A percentile compares a stretch with the other conserved stretches of the same genome.
These are phyloP conservation scores for Candida awuae DNA, from an alignment of 805 yeast species.

Conservation along the genomic window DNA sequence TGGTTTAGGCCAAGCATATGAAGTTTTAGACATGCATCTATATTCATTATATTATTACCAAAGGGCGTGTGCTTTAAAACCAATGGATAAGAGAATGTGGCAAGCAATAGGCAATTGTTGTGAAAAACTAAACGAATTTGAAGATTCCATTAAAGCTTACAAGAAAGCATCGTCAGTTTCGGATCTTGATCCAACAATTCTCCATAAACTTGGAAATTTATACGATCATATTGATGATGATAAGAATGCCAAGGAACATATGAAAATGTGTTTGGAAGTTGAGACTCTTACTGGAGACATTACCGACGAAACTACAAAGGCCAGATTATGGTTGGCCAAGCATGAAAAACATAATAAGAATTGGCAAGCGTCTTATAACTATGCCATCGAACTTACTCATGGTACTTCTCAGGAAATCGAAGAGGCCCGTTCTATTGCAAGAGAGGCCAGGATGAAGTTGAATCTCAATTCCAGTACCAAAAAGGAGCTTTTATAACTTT, in stretches of 20 bases:
- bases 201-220: conserved; percentile 61
- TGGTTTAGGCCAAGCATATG: conserved; percentile 97
- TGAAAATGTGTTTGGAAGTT: conserved; percentile 61
- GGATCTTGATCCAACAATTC: conserved; percentile 45
- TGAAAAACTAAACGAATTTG: conserved; percentile 61
- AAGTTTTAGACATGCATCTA: conserved; percentile 88
- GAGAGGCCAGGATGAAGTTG: conserved; percentile 62
- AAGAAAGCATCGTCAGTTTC: conserved; percentile 60
- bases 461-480: conserved; percentile 7
- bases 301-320: conserved; percentile 68
- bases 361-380: conserved; percentile 61
- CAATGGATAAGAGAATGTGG: conserved; percentile 93
- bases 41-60: conserved; percentile 91
- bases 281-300: conserved; percentile 54
- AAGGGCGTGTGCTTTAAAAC: conserved; percentile 79
- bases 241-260: conserved; percentile 48
- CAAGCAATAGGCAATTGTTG: conserved; percentile 86
- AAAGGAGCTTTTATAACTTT: background rate
- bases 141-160: conserved; percentile 74
- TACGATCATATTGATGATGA: conserved; percentile 49
- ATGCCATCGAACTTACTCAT: conserved; percentile 60
- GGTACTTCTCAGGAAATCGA: conserved; percentile 84
- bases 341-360: conserved; percentile 48
- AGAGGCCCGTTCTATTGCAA: conserved; percentile 77
- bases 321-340: conserved; percentile 81